phyloP scores from a whole-genome alignment of 768 basidiomycete genomes.

The Pholiota microspora region DNA sequence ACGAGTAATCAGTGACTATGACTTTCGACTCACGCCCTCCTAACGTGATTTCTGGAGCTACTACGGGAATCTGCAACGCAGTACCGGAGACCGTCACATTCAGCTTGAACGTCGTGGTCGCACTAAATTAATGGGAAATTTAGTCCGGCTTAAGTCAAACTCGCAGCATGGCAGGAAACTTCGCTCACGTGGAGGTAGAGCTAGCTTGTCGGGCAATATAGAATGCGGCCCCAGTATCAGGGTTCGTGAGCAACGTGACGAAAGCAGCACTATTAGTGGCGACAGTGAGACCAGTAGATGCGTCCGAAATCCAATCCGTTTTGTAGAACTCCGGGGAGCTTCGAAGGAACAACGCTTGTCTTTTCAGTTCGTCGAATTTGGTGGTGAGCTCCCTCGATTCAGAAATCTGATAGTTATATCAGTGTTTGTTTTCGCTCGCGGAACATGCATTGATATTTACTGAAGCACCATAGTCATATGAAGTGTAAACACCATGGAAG shows the following conservation, averaged over 20 bases:
- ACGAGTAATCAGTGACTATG: slow-evolving; percentile 68
- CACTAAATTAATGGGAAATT: slow-evolving; percentile 28
- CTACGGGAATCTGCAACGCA: slow-evolving; percentile 52
- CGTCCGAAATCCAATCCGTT: slow-evolving; percentile 71
- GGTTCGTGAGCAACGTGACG: slow-evolving; percentile 65
- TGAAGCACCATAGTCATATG: slow-evolving; percentile 80
- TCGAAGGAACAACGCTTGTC: slow-evolving; percentile 75
- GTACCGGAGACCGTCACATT: slow-evolving; percentile 55
- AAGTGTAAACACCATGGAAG: slow-evolving; percentile 74
- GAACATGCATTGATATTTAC: slow-evolving; percentile 22
- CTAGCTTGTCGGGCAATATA: slow-evolving; percentile 67
- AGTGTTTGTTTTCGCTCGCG: no score
- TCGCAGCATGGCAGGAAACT: not conserved
- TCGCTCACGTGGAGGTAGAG: slow-evolving; percentile 63
- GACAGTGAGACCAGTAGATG: slow-evolving; percentile 43
- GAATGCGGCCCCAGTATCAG: slow-evolving; percentile 63
- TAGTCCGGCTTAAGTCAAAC: not conserved
- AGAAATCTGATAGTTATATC: slow-evolving; percentile 39
- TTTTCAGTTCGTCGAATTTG: slow-evolving; percentile 78
- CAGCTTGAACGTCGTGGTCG: slow-evolving; percentile 54
- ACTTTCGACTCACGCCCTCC: slow-evolving; percentile 73
- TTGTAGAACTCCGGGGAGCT: slow-evolving; percentile 79
- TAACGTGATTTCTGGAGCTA: slow-evolving; percentile 53
- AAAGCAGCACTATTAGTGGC: slow-evolving; percentile 48
- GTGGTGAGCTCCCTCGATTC: slow-evolving; percentile 64